Conservation (phyloP, 208 protist species). For the Leptomonas seymouri region DNA sequence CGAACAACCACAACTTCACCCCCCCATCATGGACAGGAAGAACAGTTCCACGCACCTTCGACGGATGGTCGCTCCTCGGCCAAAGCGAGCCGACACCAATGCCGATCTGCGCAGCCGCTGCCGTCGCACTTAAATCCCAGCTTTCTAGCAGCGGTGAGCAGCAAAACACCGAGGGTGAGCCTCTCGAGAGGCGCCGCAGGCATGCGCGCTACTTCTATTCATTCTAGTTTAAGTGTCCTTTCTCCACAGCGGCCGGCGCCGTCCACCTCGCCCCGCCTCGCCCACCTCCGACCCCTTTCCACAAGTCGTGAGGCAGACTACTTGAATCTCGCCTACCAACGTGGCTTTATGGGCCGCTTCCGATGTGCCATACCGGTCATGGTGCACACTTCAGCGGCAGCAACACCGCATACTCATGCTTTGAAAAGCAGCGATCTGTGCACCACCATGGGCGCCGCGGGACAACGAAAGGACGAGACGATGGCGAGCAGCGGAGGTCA, state of each 20-base stretch:
- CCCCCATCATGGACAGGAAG: not conserved
- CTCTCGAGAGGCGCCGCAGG: not conserved
- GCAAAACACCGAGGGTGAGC: not conserved
- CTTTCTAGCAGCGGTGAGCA: not conserved
- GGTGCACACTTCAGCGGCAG: conserved; percentile 26
- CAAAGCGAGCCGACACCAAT: not conserved
- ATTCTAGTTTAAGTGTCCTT: too few species aligned
- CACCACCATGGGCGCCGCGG: not conserved
- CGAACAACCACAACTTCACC: not conserved
- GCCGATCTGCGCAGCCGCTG: conserved; percentile 6
- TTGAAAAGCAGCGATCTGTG: not conserved
- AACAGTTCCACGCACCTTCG: not conserved
- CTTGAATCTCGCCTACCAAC: conserved; percentile 21
- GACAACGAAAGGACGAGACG: not conserved
- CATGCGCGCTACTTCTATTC: not conserved
- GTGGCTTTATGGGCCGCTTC: conserved; percentile 40
- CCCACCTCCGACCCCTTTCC: conserved; percentile 6
- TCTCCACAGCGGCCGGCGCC: not conserved
- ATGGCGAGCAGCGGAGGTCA: not conserved
- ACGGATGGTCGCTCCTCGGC: not conserved
- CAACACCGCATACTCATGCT: conserved; percentile 11
- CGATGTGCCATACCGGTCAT: conserved; percentile 46
- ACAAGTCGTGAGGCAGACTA: conserved; percentile 27
- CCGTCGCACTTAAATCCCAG: not conserved
- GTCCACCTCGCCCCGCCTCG: not conserved